Evolutionary conservation across 257 asterid species (phyloP).

Genomic region (Capsicum rhomboideum): DNA sequence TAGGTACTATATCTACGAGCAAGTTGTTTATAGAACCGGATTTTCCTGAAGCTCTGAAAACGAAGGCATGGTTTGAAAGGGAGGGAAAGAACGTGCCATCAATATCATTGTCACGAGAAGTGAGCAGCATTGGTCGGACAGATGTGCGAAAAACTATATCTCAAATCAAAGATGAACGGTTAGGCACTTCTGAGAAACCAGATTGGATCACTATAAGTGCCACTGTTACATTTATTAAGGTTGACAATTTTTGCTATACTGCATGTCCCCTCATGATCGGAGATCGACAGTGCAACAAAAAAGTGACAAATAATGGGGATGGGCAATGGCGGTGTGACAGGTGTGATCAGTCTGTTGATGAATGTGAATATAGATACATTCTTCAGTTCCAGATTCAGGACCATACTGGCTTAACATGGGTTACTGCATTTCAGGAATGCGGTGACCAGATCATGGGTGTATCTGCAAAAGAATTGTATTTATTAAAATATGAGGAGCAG

Average conservation of each 20-base stretch:
- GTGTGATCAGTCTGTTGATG: slow-evolving; percentile 64
- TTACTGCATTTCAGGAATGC: slow-evolving; percentile 83
- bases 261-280: slow-evolving; percentile 77
- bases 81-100: slow-evolving; percentile 62
- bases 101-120: slow-evolving; percentile 63
- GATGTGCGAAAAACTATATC: slow-evolving; percentile 70
- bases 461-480: slow-evolving; percentile 74
- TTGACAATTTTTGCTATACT: slow-evolving; percentile 61
- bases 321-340: slow-evolving; percentile 85
- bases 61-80: slow-evolving; percentile 58
- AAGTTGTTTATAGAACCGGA: slow-evolving; percentile 78
- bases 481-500: slow-evolving; percentile 63
- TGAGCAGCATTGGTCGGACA: slow-evolving; percentile 26
- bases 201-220: slow-evolving; percentile 83
- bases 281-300: slow-evolving; percentile 80
- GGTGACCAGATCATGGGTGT: slow-evolving; percentile 81
- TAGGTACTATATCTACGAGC: slow-evolving; percentile 64
- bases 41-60: slow-evolving; percentile 65
- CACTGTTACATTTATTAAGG: slow-evolving; percentile 51
- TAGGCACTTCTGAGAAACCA: slow-evolving; percentile 89
- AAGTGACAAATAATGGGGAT: slow-evolving; percentile 75
- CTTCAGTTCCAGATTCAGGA: slow-evolving; percentile 91
- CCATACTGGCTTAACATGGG: slow-evolving; percentile 84
- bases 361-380: slow-evolving; percentile 81
- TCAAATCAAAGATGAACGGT: slow-evolving; percentile 78